Evolutionary conservation across 805 yeast species (phyloP), one percentile per base, ranked within the genome.

Genomic region (Teunomyces cretensis): DNA sequence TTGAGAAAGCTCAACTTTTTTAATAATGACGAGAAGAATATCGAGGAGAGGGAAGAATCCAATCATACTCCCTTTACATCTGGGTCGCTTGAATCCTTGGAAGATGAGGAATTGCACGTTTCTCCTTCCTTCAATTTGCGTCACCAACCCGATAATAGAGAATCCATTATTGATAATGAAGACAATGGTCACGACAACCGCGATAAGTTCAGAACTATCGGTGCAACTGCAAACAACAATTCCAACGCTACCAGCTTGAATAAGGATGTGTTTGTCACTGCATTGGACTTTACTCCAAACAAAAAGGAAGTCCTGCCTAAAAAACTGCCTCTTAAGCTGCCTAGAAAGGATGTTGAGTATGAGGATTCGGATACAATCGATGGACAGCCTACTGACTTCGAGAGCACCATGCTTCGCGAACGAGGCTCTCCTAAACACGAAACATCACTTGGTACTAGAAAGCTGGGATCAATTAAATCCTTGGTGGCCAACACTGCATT

Each of bases 1-100:
- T 64, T 72, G 30, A 54, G 76, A 11, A 70, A 70, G 41, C 58
- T 72, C 32, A 65, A 72, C 43, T 54, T 72, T n/a, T 70, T 70
- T 47, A 58, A 58, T 42, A 55, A 51, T 30, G 46, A 43, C 26
- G 50, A 45, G 19, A 44, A 48, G 31, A 30, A 30, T 41, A 36
- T 31, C 9, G 44, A 39, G 9, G 26, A 14, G 15, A 27, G 24
- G 16, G 39, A 47, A 15, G 43, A 41, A 30, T 37, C 42, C 19
- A 42, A 30, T 12, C 17, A 42, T 28, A 14, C 13, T 17, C 14
- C 33, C n/a, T 6, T 26, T 43, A 11, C 44, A 41, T 8, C 28
- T 3, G 12, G 28, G 12, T 26, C 38, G 2, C 28, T 35, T 12
- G 38, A 35, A 35, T 19, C 38, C 2, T 17, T 24, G 2, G 19